A percentile compares a stretch with the other conserved stretches of the same genome.
Conservation (phyloP, 495 filamentous ascomycete species). For the Neurospora africana region DNA sequence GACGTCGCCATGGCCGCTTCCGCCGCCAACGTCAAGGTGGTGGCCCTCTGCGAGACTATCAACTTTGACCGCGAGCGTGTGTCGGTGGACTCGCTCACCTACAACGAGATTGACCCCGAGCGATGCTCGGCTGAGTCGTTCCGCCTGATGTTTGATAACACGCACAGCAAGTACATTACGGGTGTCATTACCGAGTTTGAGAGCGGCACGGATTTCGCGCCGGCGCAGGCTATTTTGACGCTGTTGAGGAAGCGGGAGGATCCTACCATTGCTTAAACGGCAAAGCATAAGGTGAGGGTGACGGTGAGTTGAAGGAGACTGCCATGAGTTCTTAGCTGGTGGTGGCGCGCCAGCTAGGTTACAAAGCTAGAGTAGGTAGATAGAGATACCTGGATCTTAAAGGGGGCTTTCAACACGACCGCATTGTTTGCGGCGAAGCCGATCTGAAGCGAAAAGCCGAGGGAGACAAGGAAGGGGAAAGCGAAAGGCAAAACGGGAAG, state of each 20-base stretch:
- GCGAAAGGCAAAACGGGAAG: background rate
- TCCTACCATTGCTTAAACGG: constrained; percentile 26
- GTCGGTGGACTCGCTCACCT: constrained; percentile 79
- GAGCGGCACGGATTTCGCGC: constrained; percentile 52
- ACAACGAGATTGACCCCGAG: constrained; percentile 75
- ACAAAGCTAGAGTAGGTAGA: background rate
- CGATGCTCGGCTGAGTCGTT: constrained; percentile 48
- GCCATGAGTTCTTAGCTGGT: background rate
- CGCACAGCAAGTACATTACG: constrained; percentile 77
- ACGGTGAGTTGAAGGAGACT: background rate
- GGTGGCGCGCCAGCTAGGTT: background rate
- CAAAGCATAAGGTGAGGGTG: background rate
- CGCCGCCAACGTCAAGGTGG: constrained; percentile 63
- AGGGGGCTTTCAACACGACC: background rate
- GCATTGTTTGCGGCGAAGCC: background rate
- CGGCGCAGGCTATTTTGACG: constrained; percentile 68
- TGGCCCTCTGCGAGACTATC: constrained; percentile 87
- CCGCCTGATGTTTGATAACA: constrained; percentile 89
- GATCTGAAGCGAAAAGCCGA: background rate
- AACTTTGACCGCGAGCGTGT: constrained; percentile 84
- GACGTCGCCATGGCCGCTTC: constrained; percentile 80
- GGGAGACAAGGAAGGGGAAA: background rate
- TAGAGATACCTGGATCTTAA: background rate
- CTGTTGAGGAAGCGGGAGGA: constrained; percentile 41
- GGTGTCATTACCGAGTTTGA: constrained; percentile 82